Percentiles rank a stretch among this genome's conserved stretches.
Conservation (phyloP, 2,329 filamentous ascomycete species). For the Aureobasidium sp. region DNA sequence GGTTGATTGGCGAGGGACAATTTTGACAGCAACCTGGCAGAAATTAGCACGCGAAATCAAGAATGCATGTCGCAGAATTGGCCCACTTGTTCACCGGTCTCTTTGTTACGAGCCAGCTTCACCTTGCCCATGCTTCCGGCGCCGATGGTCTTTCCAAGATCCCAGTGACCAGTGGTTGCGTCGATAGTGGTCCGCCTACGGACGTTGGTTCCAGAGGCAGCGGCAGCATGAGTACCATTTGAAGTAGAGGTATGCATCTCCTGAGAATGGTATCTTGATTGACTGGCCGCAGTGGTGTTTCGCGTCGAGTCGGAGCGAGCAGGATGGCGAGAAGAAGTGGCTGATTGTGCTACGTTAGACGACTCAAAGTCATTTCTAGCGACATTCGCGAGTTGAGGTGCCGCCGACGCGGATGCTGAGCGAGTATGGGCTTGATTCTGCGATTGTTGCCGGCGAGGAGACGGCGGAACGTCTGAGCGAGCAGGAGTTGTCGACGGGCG, state of each 20-base stretch:
- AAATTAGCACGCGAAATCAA: neutral
- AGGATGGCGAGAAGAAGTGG: slow-evolving; percentile 33
- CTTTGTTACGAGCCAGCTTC: slow-evolving; percentile 84
- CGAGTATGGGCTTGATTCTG: slow-evolving; percentile 22
- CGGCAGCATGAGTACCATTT: slow-evolving; percentile 22
- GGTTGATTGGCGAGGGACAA: slow-evolving; percentile 82
- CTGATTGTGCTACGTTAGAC: slow-evolving; percentile 54
- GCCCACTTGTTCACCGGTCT: slow-evolving; percentile 78
- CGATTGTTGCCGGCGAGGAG: slow-evolving; percentile 28
- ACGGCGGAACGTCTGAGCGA: slow-evolving; percentile 17
- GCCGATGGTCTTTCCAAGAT: slow-evolving; percentile 91
- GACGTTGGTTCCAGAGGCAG: slow-evolving; percentile 24
- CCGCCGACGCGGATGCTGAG: slow-evolving; percentile 34
- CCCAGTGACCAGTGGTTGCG: slow-evolving; percentile 86
- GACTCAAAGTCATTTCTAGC: slow-evolving; percentile 68
- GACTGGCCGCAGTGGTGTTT: slow-evolving; percentile 28
- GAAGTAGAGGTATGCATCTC: slow-evolving; percentile 30
- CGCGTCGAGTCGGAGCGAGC: slow-evolving; percentile 51
- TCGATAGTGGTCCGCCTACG: slow-evolving; percentile 72
- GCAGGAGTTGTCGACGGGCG: slow-evolving; percentile 40
- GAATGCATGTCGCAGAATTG: neutral
- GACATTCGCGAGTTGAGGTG: slow-evolving; percentile 40
- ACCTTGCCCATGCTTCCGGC: slow-evolving; percentile 99
- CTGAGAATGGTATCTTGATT: slow-evolving; percentile 37
- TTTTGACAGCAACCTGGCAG: slow-evolving; percentile 84